Conservation (phyloP, 148 eudicot genomes). For the Spergularia bocconei region DNA sequence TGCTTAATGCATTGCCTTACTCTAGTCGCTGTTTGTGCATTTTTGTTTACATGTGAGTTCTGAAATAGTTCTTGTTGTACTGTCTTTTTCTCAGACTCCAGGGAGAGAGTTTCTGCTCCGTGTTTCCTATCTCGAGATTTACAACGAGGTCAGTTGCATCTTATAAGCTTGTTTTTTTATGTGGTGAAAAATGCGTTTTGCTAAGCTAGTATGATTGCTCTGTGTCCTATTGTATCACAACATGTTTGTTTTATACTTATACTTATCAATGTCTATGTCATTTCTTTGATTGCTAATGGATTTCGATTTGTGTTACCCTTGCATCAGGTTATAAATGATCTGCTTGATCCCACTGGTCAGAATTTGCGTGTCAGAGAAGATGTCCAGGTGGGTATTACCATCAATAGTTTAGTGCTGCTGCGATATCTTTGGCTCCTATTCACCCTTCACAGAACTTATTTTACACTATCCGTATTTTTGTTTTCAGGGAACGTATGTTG, state of each 20-base stretch:
- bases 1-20: neutral
- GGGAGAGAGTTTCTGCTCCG: slow-evolving; percentile 94
- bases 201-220: neutral
- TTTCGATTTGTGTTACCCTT: slow-evolving; percentile 9
- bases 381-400: slow-evolving; percentile 64
- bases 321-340: slow-evolving; percentile 85
- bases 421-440: neutral
- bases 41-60: slow-evolving; percentile 11
- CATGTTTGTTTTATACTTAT: neutral
- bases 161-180: neutral
- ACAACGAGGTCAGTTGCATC: slow-evolving; percentile 71
- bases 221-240: neutral
- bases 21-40: neutral
- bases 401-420: neutral
- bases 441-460: neutral
- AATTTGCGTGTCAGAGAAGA: slow-evolving; percentile 97
- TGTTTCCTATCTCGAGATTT: slow-evolving; percentile 94
- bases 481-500: slow-evolving; percentile 92
- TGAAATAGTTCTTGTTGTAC: slow-evolving; percentile 10
- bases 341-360: slow-evolving; percentile 98
- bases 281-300: neutral
- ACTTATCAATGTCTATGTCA: neutral
- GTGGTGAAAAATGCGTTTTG: neutral
- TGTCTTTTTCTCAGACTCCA: slow-evolving; percentile 64
- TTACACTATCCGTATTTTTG: slow-evolving; percentile 9